Evolutionary conservation across 495 filamentous ascomycete genomes (phyloP).

Genomic region (Hypoxylon intermedium): DNA sequence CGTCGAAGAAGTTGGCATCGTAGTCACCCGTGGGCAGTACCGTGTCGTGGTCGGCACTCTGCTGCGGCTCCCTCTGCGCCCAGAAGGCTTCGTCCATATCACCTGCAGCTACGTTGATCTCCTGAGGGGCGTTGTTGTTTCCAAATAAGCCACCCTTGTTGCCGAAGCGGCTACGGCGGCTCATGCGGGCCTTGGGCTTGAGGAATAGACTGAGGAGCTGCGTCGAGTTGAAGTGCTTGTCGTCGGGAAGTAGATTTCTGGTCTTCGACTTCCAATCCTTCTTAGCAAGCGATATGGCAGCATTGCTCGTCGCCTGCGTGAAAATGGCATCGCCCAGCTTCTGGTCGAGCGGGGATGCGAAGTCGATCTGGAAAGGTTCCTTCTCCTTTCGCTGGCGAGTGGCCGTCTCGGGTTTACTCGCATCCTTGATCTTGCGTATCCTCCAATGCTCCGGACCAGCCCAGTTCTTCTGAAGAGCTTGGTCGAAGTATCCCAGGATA

Average conservation of each 20-base stretch:
- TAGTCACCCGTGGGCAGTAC: conserved; percentile 72
- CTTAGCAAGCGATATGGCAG: conserved; percentile 83
- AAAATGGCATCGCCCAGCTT: conserved; percentile 81
- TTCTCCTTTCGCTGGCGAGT: conserved; percentile 83
- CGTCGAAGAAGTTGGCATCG: conserved; percentile 98
- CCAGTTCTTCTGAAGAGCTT: conserved; percentile 95
- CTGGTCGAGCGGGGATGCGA: conserved; percentile 72
- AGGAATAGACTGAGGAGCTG: conserved; percentile 89
- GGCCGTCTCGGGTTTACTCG: conserved; percentile 64
- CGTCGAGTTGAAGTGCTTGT: conserved; percentile 96
- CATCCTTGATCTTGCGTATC: conserved; percentile 90
- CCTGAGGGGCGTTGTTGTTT: conserved; percentile 44
- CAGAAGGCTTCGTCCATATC: conserved; percentile 97
- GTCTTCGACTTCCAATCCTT: conserved; percentile 94
- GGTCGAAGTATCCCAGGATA: conserved; percentile 96
- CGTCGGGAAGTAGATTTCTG: conserved; percentile 91
- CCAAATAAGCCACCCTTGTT: conserved; percentile 50
- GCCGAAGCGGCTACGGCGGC: conserved; percentile 47
- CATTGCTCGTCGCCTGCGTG: conserved; percentile 79
- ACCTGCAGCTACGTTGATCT: conserved; percentile 64
- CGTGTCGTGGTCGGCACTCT: conserved; percentile 51
- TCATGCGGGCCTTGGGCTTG: conserved; percentile 86
- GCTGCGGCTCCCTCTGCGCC: conserved; percentile 73
- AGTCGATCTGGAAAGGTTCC: conserved; percentile 94
- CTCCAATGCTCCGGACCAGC: conserved; percentile 99